A percentile compares a stretch with the other conserved stretches of the same genome.
Conservation (phyloP, 2,329 filamentous ascomycete genomes). For the Dendryphion nanum region DNA sequence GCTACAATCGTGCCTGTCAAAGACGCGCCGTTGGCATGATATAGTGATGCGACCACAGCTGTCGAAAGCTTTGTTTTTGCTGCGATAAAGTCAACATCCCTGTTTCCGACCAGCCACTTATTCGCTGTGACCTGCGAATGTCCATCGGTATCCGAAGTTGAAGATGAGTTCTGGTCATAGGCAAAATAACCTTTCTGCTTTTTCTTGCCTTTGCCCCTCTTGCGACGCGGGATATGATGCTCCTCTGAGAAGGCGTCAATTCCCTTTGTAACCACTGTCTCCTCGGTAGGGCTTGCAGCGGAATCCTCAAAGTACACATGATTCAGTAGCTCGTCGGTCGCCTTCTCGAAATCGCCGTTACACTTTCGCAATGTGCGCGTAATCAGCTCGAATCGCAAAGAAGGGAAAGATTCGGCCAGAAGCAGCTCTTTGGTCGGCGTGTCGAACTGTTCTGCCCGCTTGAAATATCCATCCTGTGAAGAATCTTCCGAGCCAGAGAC, state of each 20-base stretch:
- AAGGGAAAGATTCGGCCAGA: conserved; percentile 70
- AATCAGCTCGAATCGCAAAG: conserved; percentile 65
- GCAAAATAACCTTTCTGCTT: conserved; percentile 24
- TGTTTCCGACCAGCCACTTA: conserved; percentile 57
- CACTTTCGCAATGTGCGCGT: conserved; percentile 65
- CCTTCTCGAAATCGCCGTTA: conserved; percentile 63
- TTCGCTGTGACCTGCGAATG: conserved; percentile 37
- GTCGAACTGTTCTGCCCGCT: conserved; percentile 45
- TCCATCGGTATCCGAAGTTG: conserved; percentile 17
- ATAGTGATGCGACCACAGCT: conserved; percentile 54
- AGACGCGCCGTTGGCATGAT: conserved; percentile 59
- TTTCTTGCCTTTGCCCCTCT: conserved; percentile 46
- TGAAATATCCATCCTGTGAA: conserved; percentile 23
- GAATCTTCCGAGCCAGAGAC: conserved; percentile 16
- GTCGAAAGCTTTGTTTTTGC: conserved; percentile 50
- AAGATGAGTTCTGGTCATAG: conserved; percentile 17
- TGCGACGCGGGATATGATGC: conserved; percentile 43
- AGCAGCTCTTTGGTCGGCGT: conserved; percentile 62
- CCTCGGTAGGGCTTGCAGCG: conserved; percentile 48
- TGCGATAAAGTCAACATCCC: conserved; percentile 62
- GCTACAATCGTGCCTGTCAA: conserved; percentile 55
- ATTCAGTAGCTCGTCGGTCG: conserved; percentile 79
- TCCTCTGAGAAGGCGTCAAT: conserved; percentile 77
- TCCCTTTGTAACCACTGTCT: conserved; percentile 56
- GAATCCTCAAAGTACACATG: conserved; percentile 73